Conservation (phyloP, 1,139 yeast species). For the Debaryomyces psychrophilus region DNA sequence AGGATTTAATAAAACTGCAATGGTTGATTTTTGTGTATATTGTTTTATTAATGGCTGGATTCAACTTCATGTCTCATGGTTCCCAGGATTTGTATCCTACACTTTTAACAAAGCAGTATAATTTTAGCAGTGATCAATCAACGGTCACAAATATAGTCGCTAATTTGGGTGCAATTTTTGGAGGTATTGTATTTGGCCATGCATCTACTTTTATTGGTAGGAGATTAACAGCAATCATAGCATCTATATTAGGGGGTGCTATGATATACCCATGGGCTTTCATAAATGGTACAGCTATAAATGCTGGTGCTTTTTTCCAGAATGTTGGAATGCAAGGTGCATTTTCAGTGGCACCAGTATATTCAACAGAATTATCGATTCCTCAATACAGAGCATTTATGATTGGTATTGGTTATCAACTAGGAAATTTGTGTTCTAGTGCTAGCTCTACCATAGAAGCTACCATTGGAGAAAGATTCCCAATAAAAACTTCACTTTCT, state of each 20-base stretch:
- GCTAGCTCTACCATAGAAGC: constrained; percentile 76
- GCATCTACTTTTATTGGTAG: constrained; percentile 62
- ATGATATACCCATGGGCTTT: constrained; percentile 68
- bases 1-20: constrained; percentile 22
- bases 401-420: constrained; percentile 69
- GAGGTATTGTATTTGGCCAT: constrained; percentile 68
- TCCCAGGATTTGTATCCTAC: constrained; percentile 78
- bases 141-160: constrained; percentile 74
- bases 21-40: constrained; percentile 29
- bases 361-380: constrained; percentile 62
- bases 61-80: constrained; percentile 66
- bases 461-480: constrained; percentile 63
- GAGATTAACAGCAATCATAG: constrained; percentile 47
- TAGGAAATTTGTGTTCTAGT: constrained; percentile 73
- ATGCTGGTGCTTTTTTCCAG: constrained; percentile 70
- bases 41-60: constrained; percentile 32
- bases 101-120: constrained; percentile 55
- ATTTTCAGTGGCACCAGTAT: constrained; percentile 76
- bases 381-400: constrained; percentile 67
- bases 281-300: constrained; percentile 44
- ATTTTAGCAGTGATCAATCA: constrained; percentile 51
- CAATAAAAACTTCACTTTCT: constrained; percentile 23
- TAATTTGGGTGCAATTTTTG: constrained; percentile 68
- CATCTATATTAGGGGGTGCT: constrained; percentile 64
- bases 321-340: constrained; percentile 78